A percentile compares a stretch with the other conserved stretches of the same genome.
These are phyloP conservation scores for Globomyces sp. DNA, from an alignment of 371 early-diverging fungal species.

Conservation along the genomic window DNA sequence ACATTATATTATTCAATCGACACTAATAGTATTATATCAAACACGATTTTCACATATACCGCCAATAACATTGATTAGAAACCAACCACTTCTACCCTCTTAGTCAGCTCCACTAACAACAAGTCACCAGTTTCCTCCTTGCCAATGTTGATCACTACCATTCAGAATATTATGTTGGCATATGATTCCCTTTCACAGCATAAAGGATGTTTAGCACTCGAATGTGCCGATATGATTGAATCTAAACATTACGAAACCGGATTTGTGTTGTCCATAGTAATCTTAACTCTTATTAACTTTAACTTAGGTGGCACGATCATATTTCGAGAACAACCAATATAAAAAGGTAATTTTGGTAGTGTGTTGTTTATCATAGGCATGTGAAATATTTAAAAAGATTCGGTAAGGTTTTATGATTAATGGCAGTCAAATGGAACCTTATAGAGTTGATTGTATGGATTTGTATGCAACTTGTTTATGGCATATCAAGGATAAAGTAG, in stretches of 20 bases:
- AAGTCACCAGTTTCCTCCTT: too few species aligned
- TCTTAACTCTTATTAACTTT: not conserved
- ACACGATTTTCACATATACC: not conserved
- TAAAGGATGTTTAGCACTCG: not conserved
- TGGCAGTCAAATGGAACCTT: constrained; percentile 56
- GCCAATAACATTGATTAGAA: not conserved
- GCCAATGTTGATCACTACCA: not conserved
- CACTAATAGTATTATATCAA: too few species aligned
- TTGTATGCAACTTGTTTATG: constrained; percentile 72
- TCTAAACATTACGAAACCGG: not conserved
- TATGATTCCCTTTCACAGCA: constrained; percentile 15
- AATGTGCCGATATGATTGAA: not conserved
- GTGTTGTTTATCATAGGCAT: constrained; percentile 15
- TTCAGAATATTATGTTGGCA: constrained; percentile 12
- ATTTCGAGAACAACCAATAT: constrained; percentile 32
- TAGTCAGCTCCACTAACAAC: too few species aligned
- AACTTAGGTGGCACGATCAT: constrained; percentile 22
- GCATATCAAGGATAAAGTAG: constrained; percentile 68
- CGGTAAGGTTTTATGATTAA: constrained; percentile 9
- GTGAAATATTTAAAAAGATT: constrained; percentile 15
- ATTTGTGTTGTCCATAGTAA: constrained; percentile 11
- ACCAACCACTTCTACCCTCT: not conserved
- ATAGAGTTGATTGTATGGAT: constrained; percentile 67
- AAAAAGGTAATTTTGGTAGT: constrained; percentile 30
- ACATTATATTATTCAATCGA: too few species aligned